Evolutionary conservation across 1,139 yeast genomes (phyloP), one percentile per base, ranked within the genome.

Genomic region (Magnusiomyces sp.): DNA sequence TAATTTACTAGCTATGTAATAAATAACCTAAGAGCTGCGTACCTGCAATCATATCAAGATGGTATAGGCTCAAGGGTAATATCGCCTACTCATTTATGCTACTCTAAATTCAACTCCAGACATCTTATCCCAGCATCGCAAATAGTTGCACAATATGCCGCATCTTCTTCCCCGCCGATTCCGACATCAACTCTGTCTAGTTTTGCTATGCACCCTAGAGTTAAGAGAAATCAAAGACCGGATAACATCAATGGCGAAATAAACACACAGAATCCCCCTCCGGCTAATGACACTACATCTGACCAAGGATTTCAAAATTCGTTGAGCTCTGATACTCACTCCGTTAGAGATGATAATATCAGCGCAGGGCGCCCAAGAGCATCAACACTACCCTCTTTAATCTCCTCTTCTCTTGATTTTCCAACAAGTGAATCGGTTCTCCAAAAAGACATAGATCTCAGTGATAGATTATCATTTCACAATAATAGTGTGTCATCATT

Each of bases 401-500:
- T 39, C 40, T 42, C 47, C 42, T 7, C 39, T 36, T 40, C 39
- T 27, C 23, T 34, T 38, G 2, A 37, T 43, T 16, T 34, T 42
- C 46, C 29, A 7, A 23, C 29, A 5, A 7, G 29, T 5, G 29
- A 23, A 23, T 23, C 29, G 4, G 29, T 23, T 23, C 29, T 23
- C 7, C 29, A 23, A 23, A 23, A 23, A 23, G 7, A 23, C 7
- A 7, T 23, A 23, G 29, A 23, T 23, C 29, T 23, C 4, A 7
- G 29, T 6, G 48, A 86, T 63, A 84, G 97, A 1, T 84, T 90
- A 64, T 88, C 87, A 13, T 85, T 85, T 2, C 86, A 83, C 61
- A 76, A 76, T 54, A 77, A 87, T 39, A 81, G 95, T 36, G 90
- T 90, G 11, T 82, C 90, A 16, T 85, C 95, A 63, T 89, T 90